These are phyloP conservation scores for Malassezia dermatis DNA, from an alignment of 1,284 basidiomycete species.

Conservation along the genomic window DNA sequence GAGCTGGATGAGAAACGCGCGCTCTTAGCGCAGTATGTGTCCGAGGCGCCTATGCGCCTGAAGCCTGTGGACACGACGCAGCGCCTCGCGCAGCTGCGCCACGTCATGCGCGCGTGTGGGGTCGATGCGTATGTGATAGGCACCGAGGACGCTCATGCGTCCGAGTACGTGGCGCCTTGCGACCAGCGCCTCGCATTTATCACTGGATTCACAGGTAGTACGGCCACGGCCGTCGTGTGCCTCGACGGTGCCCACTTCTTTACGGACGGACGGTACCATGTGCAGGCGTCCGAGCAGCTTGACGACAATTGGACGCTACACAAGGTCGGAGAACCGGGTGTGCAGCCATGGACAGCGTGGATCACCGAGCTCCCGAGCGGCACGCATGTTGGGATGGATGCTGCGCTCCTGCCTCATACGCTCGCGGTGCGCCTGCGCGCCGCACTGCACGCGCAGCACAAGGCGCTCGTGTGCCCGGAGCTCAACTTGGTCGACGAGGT, in stretches of 20 bases:
- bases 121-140: constrained; percentile 55
- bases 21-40: not conserved
- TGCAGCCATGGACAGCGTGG: constrained; percentile 51
- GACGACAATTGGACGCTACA: constrained; percentile 69
- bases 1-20: constrained; percentile 13
- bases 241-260: constrained; percentile 54
- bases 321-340: constrained; percentile 54
- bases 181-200: constrained; percentile 76
- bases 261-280: constrained; percentile 80
- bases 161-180: constrained; percentile 69
- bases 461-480: constrained; percentile 53
- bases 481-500: constrained; percentile 75
- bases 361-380: constrained; percentile 50
- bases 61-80: constrained; percentile 1
- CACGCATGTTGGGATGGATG: constrained; percentile 70
- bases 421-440: constrained; percentile 48
- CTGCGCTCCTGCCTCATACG: constrained; percentile 70
- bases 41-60: not conserved
- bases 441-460: constrained; percentile 7
- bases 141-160: constrained; percentile 75
- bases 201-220: constrained; percentile 74
- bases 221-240: constrained; percentile 69
- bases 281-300: constrained; percentile 67
- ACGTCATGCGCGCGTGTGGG: constrained; percentile 24
- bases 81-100: constrained; percentile 54